Conservation (phyloP, 192 early-diverging fungal species). For the Coemansia sp. region DNA sequence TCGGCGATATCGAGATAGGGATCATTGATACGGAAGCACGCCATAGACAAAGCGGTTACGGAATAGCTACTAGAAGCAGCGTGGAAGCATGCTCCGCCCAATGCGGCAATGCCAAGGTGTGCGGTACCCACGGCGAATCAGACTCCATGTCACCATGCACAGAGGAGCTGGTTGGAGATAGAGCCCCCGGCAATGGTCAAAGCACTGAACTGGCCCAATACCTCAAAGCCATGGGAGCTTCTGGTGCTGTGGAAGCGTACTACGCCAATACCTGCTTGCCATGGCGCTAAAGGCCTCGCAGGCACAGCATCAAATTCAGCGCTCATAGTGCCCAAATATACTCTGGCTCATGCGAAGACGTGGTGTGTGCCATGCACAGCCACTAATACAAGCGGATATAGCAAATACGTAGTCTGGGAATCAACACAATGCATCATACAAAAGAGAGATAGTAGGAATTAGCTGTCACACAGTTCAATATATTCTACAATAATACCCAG, state of each 20-base stretch:
- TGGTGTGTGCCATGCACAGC: too few relatives aligned
- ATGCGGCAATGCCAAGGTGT: constrained; percentile 34
- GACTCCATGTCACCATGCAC: constrained; percentile 36
- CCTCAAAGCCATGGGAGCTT: constrained; percentile 39
- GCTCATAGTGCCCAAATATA: neutral
- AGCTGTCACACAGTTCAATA: too few relatives aligned
- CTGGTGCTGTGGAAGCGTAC: constrained; percentile 40
- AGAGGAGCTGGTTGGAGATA: constrained; percentile 3
- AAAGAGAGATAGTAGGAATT: too few relatives aligned
- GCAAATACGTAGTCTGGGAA: too few relatives aligned
- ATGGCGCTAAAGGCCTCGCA: constrained; percentile 7
- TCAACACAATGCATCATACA: too few relatives aligned
- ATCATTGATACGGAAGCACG: constrained; percentile 66
- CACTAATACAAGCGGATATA: too few relatives aligned
- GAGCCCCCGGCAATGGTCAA: constrained; percentile 32
- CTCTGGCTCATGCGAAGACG: too few relatives aligned
- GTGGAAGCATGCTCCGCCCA: constrained; percentile 80
- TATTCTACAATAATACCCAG: too few relatives aligned
- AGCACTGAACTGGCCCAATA: constrained; percentile 37
- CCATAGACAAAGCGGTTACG: constrained; percentile 64
- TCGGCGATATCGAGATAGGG: constrained; percentile 60
- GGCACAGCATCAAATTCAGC: constrained; percentile 22
- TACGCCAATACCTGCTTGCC: constrained; percentile 20
- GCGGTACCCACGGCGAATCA: constrained; percentile 49
- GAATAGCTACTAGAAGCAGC: constrained; percentile 78